Evolutionary conservation across 768 basidiomycete species (phyloP), one percentile per base, ranked within the genome.

Genomic region (Mycena rebaudengoi): DNA sequence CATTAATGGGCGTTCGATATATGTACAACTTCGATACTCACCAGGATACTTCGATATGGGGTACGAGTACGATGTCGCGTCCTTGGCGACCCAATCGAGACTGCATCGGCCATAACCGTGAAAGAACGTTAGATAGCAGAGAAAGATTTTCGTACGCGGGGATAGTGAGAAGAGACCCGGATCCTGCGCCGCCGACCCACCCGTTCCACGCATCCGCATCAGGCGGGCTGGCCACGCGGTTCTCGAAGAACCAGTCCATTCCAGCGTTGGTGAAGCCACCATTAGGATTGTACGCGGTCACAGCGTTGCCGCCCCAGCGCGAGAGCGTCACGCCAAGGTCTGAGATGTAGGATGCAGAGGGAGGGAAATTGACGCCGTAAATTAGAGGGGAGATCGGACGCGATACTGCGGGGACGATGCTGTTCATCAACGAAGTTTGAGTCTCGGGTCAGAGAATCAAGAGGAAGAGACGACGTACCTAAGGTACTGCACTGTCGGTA

Each of bases 341-440:
- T 37, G 82, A 67, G 62, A 87, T 80, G 69, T 85, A 85, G 50
- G 72, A 69, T 10, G 80, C 79, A 51, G 70, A 76, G 0, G 83
- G 78, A 1, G 85, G 85, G 78, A 84, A 87, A 71, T 86, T 86
- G 62, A 86, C 82, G 46, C 85, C 85, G 60, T 87, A 87, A 44
- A 86, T 79, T 41, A 74, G 71, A 1, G 83, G 80, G 58, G 77
- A 81, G 65, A 86, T 86, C n/a, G 79, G 68, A 26, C 60, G 68
- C 26, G 73, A 76, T 51, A 77, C 75, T 26, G 69, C 43, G 58
- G 77, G 76, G 39, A 80, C 79, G 64, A 83, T 76, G 50, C 79
- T 82, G 53, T 62, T 13, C 40, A n/a, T 14, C 18, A 20, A 21
- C 16, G 12, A 25, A 0, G 10, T 26, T 12, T 37, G 18, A 52